Percentiles rank a stretch among this genome's conserved stretches.
These are phyloP conservation scores for Lotmaria passim DNA, from an alignment of 208 protist species.

Conservation along the genomic window DNA sequence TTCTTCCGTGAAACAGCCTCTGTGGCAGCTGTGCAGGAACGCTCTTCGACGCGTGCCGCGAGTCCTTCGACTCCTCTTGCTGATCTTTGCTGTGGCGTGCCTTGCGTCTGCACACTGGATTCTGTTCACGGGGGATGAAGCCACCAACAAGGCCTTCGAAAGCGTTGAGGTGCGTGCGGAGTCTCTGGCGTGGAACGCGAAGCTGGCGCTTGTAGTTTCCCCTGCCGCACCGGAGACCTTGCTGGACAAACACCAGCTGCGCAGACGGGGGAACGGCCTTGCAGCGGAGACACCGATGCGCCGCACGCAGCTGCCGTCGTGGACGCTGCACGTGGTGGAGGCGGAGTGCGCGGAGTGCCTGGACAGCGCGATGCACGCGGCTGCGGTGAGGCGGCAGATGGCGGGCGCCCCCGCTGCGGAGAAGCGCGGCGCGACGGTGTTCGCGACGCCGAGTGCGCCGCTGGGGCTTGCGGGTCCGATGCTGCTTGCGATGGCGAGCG, in stretches of 20 bases:
- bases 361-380: conserved; percentile 1
- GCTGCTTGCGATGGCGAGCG: conserved; percentile 27
- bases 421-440: neutral
- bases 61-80: too few relatives aligned
- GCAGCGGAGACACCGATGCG: neutral
- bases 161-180: too few relatives aligned
- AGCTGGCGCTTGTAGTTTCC: neutral
- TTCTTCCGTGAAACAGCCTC: too few relatives aligned
- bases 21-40: too few relatives aligned
- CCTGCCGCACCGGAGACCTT: neutral
- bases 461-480: conserved; percentile 23
- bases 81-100: too few relatives aligned
- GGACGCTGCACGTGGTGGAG: conserved; percentile 16
- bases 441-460: conserved; percentile 10
- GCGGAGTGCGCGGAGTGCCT: conserved; percentile 3
- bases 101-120: too few relatives aligned
- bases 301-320: conserved; percentile 11
- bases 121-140: too few relatives aligned
- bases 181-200: neutral
- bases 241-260: neutral
- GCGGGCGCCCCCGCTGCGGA: neutral
- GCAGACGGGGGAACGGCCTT: neutral
- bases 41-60: too few relatives aligned
- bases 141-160: too few relatives aligned
- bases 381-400: neutral